Evolutionary conservation across 257 asterid genomes (phyloP).

Genomic region (Fraxinus anomala): DNA sequence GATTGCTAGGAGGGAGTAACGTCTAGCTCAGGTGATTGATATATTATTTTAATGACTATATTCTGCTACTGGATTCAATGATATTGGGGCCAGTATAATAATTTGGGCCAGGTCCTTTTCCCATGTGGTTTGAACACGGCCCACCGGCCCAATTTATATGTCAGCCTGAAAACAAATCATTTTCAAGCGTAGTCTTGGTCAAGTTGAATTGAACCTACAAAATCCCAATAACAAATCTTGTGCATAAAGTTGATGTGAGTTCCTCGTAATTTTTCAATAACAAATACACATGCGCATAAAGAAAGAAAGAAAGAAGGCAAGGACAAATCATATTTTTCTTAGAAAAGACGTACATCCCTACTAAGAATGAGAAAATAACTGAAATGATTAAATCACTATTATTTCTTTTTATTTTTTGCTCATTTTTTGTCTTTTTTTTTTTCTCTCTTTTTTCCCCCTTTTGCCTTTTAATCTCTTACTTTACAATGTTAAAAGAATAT

Average conservation of each 20-base stretch:
- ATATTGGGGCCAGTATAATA: constrained; percentile 38
- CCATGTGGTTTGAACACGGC: no score
- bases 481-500: no score
- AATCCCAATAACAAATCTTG: background rate
- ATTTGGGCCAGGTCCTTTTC: no score
- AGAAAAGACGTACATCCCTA: no score
- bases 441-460: no score
- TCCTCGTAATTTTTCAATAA: background rate
- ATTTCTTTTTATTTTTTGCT: no score
- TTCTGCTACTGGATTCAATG: constrained; percentile 42
- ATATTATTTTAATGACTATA: background rate
- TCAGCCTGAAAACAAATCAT: no score
- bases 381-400: no score
- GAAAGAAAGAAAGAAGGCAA: background rate
- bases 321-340: background rate
- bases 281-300: background rate
- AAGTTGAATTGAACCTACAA: background rate
- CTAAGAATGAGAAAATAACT: no score
- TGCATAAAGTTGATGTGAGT: background rate
- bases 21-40: constrained; percentile 68
- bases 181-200: background rate
- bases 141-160: no score
- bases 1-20: constrained; percentile 84
- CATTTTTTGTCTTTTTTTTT: no score
- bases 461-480: no score